Evolutionary conservation across 2,329 filamentous ascomycete genomes (phyloP).

Genomic region (Juglanconis oblonga): DNA sequence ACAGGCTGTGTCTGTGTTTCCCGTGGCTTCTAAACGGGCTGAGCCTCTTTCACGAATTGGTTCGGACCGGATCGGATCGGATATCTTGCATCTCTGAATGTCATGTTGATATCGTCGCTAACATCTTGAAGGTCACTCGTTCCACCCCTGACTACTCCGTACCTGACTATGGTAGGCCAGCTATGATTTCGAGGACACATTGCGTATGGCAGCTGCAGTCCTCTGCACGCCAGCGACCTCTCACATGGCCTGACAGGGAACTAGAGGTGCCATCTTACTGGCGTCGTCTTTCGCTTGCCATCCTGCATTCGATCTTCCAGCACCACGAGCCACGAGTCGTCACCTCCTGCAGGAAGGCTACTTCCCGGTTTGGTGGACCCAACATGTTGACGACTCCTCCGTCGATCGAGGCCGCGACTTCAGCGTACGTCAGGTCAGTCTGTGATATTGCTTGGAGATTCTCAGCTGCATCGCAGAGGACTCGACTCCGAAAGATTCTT

Average conservation of each 20-base stretch:
- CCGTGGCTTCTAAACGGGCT: neutral
- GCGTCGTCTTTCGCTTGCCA: neutral
- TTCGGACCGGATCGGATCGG: neutral
- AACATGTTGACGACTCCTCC: neutral
- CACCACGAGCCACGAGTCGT: neutral
- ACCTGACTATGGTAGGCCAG: neutral
- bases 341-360: neutral
- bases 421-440: neutral
- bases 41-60: neutral
- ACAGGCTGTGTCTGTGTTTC: neutral
- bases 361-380: neutral
- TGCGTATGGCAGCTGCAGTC: neutral
- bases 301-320: neutral
- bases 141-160: neutral
- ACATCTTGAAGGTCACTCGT: neutral
- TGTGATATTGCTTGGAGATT: neutral
- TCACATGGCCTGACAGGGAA: conserved; percentile 2
- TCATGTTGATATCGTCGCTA: conserved; percentile 1
- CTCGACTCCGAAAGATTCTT: neutral
- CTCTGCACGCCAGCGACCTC: neutral
- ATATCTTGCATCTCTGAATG: neutral
- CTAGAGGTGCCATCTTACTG: neutral
- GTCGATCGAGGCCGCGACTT: neutral
- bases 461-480: neutral
- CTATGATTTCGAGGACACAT: neutral